These are phyloP conservation scores for Gossypioides kirkii DNA, from an alignment of 345 rosid species.

Conservation along the genomic window DNA sequence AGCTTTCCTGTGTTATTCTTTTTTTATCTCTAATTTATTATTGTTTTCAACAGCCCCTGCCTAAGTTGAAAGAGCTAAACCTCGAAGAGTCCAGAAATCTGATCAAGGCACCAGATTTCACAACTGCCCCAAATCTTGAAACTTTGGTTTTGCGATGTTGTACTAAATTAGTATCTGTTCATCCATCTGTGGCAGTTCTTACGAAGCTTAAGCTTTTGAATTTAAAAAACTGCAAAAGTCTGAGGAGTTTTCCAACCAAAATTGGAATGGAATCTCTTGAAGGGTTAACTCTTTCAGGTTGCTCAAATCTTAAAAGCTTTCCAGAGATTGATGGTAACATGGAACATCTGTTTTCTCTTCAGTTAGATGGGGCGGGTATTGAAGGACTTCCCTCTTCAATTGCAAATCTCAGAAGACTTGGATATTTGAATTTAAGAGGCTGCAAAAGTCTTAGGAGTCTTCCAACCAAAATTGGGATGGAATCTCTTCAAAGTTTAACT, in stretches of 20 bases:
- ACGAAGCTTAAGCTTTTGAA: background rate
- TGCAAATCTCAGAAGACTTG: background rate
- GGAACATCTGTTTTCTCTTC: fast-evolving
- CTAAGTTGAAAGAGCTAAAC: constrained; percentile 11
- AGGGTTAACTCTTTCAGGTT: too few species aligned
- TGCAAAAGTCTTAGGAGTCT: constrained; percentile 20
- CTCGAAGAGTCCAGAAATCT: constrained; percentile 22
- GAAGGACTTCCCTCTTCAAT: too few species aligned
- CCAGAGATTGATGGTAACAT: too few species aligned
- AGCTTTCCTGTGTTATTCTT: background rate
- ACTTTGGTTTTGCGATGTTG: constrained; percentile 22
- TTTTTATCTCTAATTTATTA: background rate
- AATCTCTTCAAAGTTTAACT: background rate
- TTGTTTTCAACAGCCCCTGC: background rate
- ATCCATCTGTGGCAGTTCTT: constrained; percentile 2
- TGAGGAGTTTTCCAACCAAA: too few species aligned
- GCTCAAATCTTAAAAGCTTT: too few species aligned
- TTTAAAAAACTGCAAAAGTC: too few species aligned
- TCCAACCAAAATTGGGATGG: constrained; percentile 13
- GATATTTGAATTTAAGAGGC: constrained; percentile 8
- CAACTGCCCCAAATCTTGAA: constrained; percentile 22
- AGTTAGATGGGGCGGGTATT: too few species aligned
- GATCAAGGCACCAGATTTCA: constrained; percentile 23
- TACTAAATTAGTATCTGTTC: constrained; percentile 17
- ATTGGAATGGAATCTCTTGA: too few species aligned